Evolutionary conservation across 257 asterid species (phyloP), one percentile per base, ranked within the genome.

Genomic region (Mentha longifolia): DNA sequence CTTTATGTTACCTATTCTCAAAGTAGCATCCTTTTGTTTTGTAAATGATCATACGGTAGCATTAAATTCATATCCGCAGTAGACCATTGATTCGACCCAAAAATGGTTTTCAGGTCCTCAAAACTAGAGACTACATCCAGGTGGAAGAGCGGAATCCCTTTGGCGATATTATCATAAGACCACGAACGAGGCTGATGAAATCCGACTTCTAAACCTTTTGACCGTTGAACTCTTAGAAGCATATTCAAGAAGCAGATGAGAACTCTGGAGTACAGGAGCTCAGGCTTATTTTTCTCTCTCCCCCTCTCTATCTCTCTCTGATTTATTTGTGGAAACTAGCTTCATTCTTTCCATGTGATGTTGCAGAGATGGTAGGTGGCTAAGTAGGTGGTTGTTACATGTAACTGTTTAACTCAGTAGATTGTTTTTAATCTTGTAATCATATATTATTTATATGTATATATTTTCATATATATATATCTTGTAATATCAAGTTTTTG

Each of bases 91-190:
- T 35, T 35, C 39, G 39, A 3, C 37, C 37, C 3, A 33, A 33
- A 33, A 33, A 33, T 33, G 2, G 37, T 33, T 68, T 30, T 5
- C 85, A 89, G 94, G 96, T 89, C 68, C 86, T 89, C 7, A 87
- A 85, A 78, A 89, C 96, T 39, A 82, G 86, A 83, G 96, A 87
- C 75, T 89, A 79, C 82, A 68, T 87, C 78, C 89, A 89, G 16
- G 96, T 85, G 42, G 90, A 89, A 49, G 92, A 89, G 78, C 72
- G 57, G 56, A 67, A 25, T 37, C 84, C 94, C 25, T 81, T 67
- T 33, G 89, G 78, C 17, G 85, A 75, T 80, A 76, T 87, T 5
- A 59, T 70, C 70, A 31, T 89, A 31, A 84, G 77, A 73, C 94
- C 96, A 20, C 80, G 84, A 71, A 22, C 68, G 9, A 84, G 88